A percentile compares a stretch with the other conserved stretches of the same genome.
Evolutionary conservation across 306 rosid genomes (phyloP).

Genomic region (Quercus cerris): DNA sequence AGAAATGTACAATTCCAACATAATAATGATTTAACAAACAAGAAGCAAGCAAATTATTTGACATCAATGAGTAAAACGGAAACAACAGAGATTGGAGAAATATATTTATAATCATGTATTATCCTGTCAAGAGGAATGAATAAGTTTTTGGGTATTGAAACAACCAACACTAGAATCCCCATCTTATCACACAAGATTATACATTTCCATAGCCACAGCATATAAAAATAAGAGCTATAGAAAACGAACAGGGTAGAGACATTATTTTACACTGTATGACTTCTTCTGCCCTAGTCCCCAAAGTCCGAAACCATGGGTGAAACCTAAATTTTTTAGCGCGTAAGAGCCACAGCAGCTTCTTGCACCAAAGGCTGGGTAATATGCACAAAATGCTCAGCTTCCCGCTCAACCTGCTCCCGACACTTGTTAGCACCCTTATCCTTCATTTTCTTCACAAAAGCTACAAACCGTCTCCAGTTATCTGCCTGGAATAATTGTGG

Average conservation of each 20-base stretch:
- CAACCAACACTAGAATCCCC: neutral
- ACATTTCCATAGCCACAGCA: constrained; percentile 23
- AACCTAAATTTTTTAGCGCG: constrained; percentile 33
- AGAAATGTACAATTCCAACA: too few species aligned
- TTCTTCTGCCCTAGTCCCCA: constrained; percentile 22
- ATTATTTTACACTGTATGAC: neutral
- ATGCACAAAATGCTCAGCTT: constrained; percentile 84
- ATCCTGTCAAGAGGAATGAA: neutral
- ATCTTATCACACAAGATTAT: constrained; percentile 12
- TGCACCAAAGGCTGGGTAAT: constrained; percentile 68
- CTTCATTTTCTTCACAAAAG: constrained; percentile 90
- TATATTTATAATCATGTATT: too few species aligned
- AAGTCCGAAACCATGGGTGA: neutral
- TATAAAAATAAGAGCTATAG: constrained; percentile 2
- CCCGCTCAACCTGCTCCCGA: constrained; percentile 86
- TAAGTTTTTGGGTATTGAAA: neutral
- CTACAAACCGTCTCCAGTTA: constrained; percentile 83
- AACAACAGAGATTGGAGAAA: neutral
- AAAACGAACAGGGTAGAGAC: neutral
- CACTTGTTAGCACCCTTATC: constrained; percentile 61
- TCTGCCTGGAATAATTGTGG: constrained; percentile 67
- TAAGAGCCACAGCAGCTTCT: constrained; percentile 68
- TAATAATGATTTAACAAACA: too few species aligned
- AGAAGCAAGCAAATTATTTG: too few species aligned
- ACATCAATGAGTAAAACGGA: neutral